These are phyloP conservation scores for Globisporangium viniferum DNA, from an alignment of 352 stramenopile species.

Conservation along the genomic window DNA sequence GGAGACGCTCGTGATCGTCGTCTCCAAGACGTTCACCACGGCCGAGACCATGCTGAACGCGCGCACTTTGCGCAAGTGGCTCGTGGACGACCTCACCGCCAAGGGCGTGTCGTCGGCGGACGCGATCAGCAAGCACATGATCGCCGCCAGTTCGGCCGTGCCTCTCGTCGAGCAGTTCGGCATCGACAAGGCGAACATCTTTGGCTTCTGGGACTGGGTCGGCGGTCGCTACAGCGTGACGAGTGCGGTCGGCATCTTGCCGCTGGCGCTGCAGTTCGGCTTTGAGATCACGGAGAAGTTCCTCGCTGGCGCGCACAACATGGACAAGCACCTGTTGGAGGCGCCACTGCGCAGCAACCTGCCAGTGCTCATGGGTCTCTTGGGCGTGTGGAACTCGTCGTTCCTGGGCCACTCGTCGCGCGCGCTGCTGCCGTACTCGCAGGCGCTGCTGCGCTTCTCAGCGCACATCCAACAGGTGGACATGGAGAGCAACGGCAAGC, in stretches of 20 bases:
- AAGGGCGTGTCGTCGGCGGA: slow-evolving; percentile 81
- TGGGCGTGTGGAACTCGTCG: slow-evolving; percentile 98
- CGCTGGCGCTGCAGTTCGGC: slow-evolving; percentile 95
- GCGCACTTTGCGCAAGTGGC: slow-evolving; percentile 93
- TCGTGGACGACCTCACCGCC: slow-evolving; percentile 89
- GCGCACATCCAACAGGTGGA: slow-evolving; percentile 98
- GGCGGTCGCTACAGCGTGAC: slow-evolving; percentile 97
- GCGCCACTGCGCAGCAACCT: slow-evolving; percentile 93
- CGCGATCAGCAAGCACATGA: slow-evolving; percentile 93
- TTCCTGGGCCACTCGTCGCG: slow-evolving; percentile 94
- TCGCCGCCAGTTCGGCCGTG: slow-evolving; percentile 86
- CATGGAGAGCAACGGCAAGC: slow-evolving; percentile 99
- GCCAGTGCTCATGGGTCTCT: slow-evolving; percentile 95
- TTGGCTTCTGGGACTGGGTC: slow-evolving; percentile 99
- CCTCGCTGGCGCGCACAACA: slow-evolving; percentile 94
- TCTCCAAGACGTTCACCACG: slow-evolving; percentile 99
- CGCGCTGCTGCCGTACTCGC: slow-evolving; percentile 91
- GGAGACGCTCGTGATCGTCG: slow-evolving; percentile 95
- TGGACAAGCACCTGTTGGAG: slow-evolving; percentile 97
- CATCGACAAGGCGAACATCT: slow-evolving; percentile 95
- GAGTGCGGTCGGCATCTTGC: slow-evolving; percentile 95
- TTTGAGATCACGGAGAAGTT: slow-evolving; percentile 92
- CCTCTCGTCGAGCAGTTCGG: slow-evolving; percentile 89
- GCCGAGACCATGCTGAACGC: slow-evolving; percentile 99
- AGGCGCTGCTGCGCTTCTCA: slow-evolving; percentile 94